These are phyloP conservation scores for Plectranthus barbatus DNA, from an alignment of 257 asterid genomes.

Conservation along the genomic window DNA sequence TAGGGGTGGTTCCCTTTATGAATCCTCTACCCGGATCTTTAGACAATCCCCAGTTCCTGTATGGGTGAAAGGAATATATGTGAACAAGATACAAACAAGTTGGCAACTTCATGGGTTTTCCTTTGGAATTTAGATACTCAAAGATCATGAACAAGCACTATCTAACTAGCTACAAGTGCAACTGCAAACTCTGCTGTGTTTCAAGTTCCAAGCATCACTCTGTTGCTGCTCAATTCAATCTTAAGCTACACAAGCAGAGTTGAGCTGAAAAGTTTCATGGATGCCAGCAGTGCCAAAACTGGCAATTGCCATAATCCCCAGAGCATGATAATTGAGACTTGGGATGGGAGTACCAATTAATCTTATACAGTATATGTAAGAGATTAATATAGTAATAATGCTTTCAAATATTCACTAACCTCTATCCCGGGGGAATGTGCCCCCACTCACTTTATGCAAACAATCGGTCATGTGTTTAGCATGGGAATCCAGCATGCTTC, in stretches of 20 bases:
- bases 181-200: background rate
- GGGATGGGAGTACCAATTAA: background rate
- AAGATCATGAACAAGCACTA: background rate
- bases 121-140: background rate
- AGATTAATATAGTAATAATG: background rate
- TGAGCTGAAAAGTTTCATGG: background rate
- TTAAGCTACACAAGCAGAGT: background rate
- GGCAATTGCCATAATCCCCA: background rate
- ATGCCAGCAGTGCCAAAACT: background rate
- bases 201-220: background rate
- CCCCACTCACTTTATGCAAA: constrained; percentile 31
- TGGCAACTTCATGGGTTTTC: background rate
- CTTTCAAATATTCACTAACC: constrained; percentile 23
- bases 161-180: background rate
- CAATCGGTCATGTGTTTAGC: constrained; percentile 28
- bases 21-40: constrained; percentile 9
- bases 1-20: background rate
- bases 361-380: background rate
- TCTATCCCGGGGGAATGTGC: constrained; percentile 30
- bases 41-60: background rate
- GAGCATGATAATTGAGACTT: background rate
- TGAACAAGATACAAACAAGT: background rate
- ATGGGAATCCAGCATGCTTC: constrained; percentile 22
- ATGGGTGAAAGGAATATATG: background rate
- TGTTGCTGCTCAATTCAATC: background rate